Base-by-base conservation (phyloP, 2,329 filamentous ascomycete species). In the Colletotrichum scovillei region DNA sequence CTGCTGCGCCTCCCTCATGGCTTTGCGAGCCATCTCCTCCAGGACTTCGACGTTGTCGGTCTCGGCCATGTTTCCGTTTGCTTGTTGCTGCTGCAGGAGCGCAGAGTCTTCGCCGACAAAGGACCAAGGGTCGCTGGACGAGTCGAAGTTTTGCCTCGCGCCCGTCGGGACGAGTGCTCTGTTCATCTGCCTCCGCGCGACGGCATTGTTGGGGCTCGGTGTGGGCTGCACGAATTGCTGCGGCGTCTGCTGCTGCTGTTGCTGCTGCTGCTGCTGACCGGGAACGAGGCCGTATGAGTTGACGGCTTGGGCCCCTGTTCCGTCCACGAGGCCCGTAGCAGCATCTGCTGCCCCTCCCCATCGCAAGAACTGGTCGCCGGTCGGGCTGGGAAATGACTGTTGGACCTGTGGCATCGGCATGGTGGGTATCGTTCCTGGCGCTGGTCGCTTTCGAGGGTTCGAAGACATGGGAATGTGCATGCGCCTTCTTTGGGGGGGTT, bases 1-100 rank as follows among this genome's bases (percentile, higher is more conserved):
- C 19, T 92, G 89, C 81, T 95, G 93, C 0, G 95, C 93, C 72
- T 98, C 97, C 80, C 92, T 91, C 86, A 97, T 98, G 9, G 95
- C 95, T 74, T 93, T 86, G 76, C 92, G 88, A 26, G 95, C 95
- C 83, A 92, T 92, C 80, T 93, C 91, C 80, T 97, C 95, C 74
- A 98, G 84, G 67, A 93, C 88, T 75, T 95, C 93, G 73, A 97
- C 88, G 76, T 92, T 94, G 76, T 97, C 92, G 78, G 91, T 86
- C 80, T 92, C 90, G 53, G 84, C 84, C 69, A 84, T 76, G 4
- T 74, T 69, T 22, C 73, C 73, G 49, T 74, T 76, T 53, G 70
- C 16, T 30, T 68, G 69, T 32, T 71, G 67, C 28, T 69, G 67
- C 49, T 63, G 70, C 11, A 87, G 77, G 14, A 87, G 76, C 32